Evolutionary conservation across 106 monocot species (phyloP).

Genomic region (Narthecium ossifragum): DNA sequence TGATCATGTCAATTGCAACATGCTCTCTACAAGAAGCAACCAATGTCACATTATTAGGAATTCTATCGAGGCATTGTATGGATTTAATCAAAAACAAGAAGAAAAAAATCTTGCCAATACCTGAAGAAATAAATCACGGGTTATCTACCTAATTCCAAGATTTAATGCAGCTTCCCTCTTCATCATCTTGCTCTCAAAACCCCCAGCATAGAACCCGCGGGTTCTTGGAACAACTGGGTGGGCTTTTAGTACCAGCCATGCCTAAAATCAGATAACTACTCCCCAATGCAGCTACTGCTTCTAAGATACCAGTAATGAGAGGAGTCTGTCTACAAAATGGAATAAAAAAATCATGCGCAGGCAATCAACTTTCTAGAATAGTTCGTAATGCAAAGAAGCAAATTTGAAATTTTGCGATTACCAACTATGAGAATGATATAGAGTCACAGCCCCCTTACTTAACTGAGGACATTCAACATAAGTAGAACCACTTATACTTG

Average conservation of each 20-base stretch:
- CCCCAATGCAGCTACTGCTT: conserved; percentile 68
- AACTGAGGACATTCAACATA: too few species aligned
- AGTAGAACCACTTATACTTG: too few species aligned
- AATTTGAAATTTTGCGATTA: too few species aligned
- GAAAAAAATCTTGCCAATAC: too few species aligned
- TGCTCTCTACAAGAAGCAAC: conserved; percentile 68
- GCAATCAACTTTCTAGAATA: too few species aligned
- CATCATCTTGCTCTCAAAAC: conserved; percentile 79
- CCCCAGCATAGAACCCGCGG: conserved; percentile 71
- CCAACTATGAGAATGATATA: too few species aligned
- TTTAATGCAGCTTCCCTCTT: conserved; percentile 84
- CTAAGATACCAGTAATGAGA: conserved; percentile 32
- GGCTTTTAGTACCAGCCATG: conserved; percentile 68
- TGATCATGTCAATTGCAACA: conserved; percentile 63
- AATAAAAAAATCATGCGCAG: too few species aligned
- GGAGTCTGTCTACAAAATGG: too few species aligned
- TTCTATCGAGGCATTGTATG: too few species aligned
- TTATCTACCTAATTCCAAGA: conserved; percentile 74
- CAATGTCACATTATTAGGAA: too few species aligned
- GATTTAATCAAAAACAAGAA: background rate
- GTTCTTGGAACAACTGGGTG: conserved; percentile 40
- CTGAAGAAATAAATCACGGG: background rate
- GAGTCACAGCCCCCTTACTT: too few species aligned
- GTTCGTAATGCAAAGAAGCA: too few species aligned
- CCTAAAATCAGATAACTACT: conserved; percentile 46